Conservation (phyloP, 495 filamentous ascomycete species). For the Bombardia bombarda region DNA sequence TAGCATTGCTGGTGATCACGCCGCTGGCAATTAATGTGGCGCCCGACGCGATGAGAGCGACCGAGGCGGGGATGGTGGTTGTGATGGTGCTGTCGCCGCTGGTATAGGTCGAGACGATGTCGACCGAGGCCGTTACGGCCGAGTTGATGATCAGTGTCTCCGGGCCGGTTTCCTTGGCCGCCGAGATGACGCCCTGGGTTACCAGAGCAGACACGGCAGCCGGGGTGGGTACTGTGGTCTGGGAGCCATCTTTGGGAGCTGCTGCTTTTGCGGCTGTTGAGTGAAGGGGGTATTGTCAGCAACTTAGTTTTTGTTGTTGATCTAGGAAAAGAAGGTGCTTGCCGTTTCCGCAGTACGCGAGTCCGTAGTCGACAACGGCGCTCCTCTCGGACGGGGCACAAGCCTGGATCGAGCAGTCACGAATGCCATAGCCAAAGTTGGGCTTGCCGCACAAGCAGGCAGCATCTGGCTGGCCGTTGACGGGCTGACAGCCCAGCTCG, state of each 20-base stretch:
- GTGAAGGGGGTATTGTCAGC: no score
- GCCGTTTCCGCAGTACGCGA: not conserved
- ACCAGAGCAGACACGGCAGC: not conserved
- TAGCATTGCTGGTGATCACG: no score
- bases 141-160: not conserved
- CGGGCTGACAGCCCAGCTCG: slow-evolving; percentile 5
- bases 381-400: slow-evolving; percentile 1
- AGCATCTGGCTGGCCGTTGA: slow-evolving; percentile 4
- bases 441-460: slow-evolving; percentile 10
- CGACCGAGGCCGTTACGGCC: not conserved
- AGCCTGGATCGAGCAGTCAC: slow-evolving; percentile 8
- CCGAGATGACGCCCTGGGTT: not conserved
- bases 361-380: slow-evolving; percentile 1
- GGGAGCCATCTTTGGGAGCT: no score
- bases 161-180: not conserved
- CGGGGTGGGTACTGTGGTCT: not conserved
- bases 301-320: no score
- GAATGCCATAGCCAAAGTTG: slow-evolving; percentile 11
- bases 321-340: no score
- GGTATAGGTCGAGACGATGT: not conserved
- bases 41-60: not conserved
- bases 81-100: slow-evolving; percentile 1
- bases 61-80: not conserved
- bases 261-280: no score
- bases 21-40: no score